Conservation (phyloP, 2,329 filamentous ascomycete species). For the Ophiosphaerella herpotricha region DNA sequence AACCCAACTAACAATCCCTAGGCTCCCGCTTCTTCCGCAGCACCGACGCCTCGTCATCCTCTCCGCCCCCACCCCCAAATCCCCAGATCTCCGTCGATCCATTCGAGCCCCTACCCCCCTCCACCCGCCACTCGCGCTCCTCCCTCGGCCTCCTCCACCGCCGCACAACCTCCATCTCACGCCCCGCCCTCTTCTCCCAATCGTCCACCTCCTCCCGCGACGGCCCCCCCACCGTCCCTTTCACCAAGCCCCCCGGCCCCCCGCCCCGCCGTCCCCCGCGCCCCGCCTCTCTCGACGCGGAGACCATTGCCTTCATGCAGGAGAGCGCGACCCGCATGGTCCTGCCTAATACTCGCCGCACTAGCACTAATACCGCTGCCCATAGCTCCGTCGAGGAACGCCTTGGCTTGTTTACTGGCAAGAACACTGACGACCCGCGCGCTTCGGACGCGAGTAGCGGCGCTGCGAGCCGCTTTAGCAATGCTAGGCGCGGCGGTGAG, state of each 20-base stretch:
- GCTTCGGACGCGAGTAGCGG: conserved; percentile 7
- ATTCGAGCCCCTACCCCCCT: conserved; percentile 2
- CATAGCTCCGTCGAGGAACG: conserved; percentile 13
- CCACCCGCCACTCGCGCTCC: conserved; percentile 6
- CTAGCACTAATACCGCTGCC: conserved; percentile 14
- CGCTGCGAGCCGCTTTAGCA: conserved; percentile 16
- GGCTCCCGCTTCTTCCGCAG: conserved; percentile 23
- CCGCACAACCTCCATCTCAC: conserved; percentile 14
- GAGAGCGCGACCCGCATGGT: conserved; percentile 19
- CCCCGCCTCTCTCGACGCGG: conserved; percentile 19
- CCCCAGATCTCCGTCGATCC: conserved; percentile 18
- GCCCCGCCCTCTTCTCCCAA: conserved; percentile 13
- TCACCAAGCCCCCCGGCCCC: conserved; percentile 14
- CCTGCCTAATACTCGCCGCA: conserved; percentile 5
- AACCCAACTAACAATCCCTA: not conserved
- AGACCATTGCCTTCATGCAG: conserved; percentile 19
- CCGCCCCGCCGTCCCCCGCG: conserved; percentile 20
- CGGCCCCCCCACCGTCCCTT: conserved; percentile 8
- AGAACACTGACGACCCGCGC: too few species aligned
- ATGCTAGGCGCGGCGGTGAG: conserved; percentile 11
- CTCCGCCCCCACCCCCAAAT: conserved; percentile 16
- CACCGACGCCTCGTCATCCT: conserved; percentile 1
- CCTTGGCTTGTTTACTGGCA: conserved; percentile 15
- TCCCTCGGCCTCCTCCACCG: conserved; percentile 1
- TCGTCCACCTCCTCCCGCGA: conserved; percentile 1